Conservation (phyloP, 768 basidiomycete species). For the Lyophyllum semitale region DNA sequence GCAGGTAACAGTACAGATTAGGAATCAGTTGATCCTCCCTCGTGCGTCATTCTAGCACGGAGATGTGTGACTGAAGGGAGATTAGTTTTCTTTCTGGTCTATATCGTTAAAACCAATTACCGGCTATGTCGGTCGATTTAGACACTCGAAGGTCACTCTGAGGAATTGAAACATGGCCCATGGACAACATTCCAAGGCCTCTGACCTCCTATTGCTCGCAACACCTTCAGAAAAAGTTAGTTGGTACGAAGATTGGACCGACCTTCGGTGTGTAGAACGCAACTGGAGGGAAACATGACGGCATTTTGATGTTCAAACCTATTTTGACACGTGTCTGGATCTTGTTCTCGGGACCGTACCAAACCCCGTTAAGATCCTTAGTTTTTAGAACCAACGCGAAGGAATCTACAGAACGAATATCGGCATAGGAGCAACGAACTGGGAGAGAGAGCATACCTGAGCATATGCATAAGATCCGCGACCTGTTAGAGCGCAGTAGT, state of each 20-base stretch:
- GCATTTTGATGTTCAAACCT: conserved; percentile 99
- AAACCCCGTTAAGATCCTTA: no score
- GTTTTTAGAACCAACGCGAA: no score
- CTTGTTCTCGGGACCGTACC: no score
- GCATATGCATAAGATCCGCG: no score
- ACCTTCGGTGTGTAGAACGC: conserved; percentile 96
- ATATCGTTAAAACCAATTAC: conserved; percentile 32
- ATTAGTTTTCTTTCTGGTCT: conserved; percentile 1
- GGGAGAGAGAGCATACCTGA: no score
- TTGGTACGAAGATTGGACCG: conserved; percentile 7
- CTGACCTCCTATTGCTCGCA: conserved; percentile 71
- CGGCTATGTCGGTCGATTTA: conserved; percentile 95
- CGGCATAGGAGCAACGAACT: no score
- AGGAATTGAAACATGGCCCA: conserved; percentile 98
- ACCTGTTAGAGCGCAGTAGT: no score
- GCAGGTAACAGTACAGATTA: conserved; percentile 94
- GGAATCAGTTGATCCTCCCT: conserved; percentile 95
- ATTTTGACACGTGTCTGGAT: conserved; percentile 99
- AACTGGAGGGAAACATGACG: conserved; percentile 96
- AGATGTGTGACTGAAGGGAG: conserved; percentile 82
- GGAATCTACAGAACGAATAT: no score
- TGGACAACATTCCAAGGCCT: conserved; percentile 97
- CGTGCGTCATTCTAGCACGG: conserved; percentile 98
- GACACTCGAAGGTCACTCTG: conserved; percentile 98
- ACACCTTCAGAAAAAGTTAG: background rate